phyloP scores from a whole-genome alignment of 176 grass and related monocot genomes.

The Eleusine indica region DNA sequence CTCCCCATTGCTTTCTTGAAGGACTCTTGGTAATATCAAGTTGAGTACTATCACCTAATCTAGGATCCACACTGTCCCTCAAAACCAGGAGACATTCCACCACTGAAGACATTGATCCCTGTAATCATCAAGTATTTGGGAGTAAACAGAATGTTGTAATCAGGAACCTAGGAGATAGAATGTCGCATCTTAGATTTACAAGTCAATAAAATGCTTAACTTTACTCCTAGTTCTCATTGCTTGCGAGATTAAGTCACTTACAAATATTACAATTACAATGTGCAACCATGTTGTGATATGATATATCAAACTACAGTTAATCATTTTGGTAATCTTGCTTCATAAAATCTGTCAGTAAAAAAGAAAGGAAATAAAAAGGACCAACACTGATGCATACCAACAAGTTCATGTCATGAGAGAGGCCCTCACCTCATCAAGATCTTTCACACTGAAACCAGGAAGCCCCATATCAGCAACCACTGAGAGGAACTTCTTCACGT shows the following conservation, averaged over 20 bases:
- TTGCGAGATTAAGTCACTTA: neutral
- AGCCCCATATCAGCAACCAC: constrained; percentile 70
- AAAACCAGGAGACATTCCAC: constrained; percentile 85
- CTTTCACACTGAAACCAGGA: constrained; percentile 66
- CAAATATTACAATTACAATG: constrained; percentile 22
- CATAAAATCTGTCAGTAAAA: neutral
- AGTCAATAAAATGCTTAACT: constrained; percentile 7
- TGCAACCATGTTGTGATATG: constrained; percentile 11
- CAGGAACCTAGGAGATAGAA: constrained; percentile 4
- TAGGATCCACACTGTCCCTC: constrained; percentile 56
- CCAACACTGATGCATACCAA: constrained; percentile 16
- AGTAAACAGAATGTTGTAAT: constrained; percentile 31
- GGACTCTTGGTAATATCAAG: constrained; percentile 36
- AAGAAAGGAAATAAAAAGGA: neutral
- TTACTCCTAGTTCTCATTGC: neutral
- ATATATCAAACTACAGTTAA: constrained; percentile 19
- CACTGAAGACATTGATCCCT: constrained; percentile 73
- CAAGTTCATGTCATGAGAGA: constrained; percentile 10
- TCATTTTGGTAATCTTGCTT: constrained; percentile 23
- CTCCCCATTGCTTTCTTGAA: constrained; percentile 62
- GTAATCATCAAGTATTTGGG: constrained; percentile 30
- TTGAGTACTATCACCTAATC: constrained; percentile 44
- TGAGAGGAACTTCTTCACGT: constrained; percentile 75
- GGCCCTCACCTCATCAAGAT: constrained; percentile 77
- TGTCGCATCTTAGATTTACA: neutral